Conservation (phyloP, 768 basidiomycete genomes). For the Basidioascus undulatus region DNA sequence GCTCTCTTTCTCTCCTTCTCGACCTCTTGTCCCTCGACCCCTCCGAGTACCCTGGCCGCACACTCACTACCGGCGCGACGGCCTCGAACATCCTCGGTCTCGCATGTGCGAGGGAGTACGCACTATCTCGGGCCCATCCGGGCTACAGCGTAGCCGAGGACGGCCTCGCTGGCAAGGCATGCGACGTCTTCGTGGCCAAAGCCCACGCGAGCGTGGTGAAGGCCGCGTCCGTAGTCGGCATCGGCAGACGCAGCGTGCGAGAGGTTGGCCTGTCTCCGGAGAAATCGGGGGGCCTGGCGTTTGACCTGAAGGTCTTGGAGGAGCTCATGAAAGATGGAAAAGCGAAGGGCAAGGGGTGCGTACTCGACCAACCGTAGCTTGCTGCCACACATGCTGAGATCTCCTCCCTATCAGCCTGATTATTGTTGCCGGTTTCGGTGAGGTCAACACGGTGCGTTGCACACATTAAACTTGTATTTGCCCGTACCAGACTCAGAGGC, state of each 20-base stretch:
- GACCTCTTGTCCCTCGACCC: slow-evolving; percentile 11
- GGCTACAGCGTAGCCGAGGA: slow-evolving; percentile 20
- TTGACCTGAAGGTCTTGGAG: slow-evolving; percentile 18
- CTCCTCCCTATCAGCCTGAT: slow-evolving; percentile 8
- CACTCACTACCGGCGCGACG: slow-evolving; percentile 24
- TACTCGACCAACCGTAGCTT: slow-evolving; percentile 5
- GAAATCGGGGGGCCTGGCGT: slow-evolving; percentile 10
- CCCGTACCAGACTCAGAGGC: too few relatives aligned
- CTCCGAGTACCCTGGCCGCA: slow-evolving; percentile 16
- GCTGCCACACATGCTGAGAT: neutral
- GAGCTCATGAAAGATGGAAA: slow-evolving; percentile 12
- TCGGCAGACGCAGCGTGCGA: slow-evolving; percentile 20
- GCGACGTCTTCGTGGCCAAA: slow-evolving; percentile 18
- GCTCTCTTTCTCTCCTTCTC: slow-evolving; percentile 16
- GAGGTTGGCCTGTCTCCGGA: slow-evolving; percentile 9
- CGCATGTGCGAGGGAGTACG: slow-evolving; percentile 20
- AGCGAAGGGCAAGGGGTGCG: slow-evolving; percentile 13
- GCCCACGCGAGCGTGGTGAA: slow-evolving; percentile 23
- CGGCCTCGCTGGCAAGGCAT: slow-evolving; percentile 16
- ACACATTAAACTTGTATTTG: too few relatives aligned
- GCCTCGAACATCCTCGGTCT: slow-evolving; percentile 23
- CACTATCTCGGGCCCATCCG: slow-evolving; percentile 13
- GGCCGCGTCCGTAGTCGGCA: slow-evolving; percentile 21
- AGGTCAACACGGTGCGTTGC: slow-evolving; percentile 24
- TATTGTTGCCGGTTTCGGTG: slow-evolving; percentile 19